phyloP scores from a whole-genome alignment of 495 filamentous ascomycete genomes.

The Massariosphaeria phaeospora region DNA sequence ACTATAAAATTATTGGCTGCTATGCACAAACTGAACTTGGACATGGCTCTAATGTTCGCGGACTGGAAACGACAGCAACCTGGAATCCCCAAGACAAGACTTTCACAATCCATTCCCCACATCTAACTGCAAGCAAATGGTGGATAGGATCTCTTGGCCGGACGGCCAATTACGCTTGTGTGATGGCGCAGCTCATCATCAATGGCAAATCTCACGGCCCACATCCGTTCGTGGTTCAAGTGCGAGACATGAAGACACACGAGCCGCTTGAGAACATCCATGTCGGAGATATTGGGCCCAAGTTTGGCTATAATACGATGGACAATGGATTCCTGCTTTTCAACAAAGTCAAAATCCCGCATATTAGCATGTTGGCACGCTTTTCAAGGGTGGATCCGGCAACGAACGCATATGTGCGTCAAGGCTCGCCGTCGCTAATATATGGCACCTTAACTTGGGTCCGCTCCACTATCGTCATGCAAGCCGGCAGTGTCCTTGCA shows the following conservation, averaged over 20 bases:
- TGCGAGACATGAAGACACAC: constrained; percentile 65
- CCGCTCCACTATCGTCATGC: constrained; percentile 64
- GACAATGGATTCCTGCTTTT: constrained; percentile 73
- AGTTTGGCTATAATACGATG: constrained; percentile 68
- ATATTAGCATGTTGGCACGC: constrained; percentile 60
- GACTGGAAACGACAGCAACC: constrained; percentile 67
- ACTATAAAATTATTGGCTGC: constrained; percentile 66
- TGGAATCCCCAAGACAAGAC: constrained; percentile 64
- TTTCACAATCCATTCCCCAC: constrained; percentile 63
- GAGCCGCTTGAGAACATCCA: constrained; percentile 64
- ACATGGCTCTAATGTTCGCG: constrained; percentile 69
- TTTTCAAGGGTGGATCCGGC: constrained; percentile 59
- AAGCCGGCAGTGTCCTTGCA: constrained; percentile 62
- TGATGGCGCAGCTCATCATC: constrained; percentile 67
- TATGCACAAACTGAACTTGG: constrained; percentile 75
- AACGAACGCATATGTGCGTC: constrained; percentile 58
- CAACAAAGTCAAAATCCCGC: constrained; percentile 64
- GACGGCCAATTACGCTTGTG: constrained; percentile 69
- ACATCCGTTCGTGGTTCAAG: constrained; percentile 71
- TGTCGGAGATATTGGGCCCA: constrained; percentile 70
- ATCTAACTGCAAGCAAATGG: constrained; percentile 68
- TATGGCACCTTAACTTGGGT: constrained; percentile 73
- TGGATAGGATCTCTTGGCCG: constrained; percentile 71
- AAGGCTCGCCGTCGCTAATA: constrained; percentile 58
- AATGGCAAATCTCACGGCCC: constrained; percentile 61